phyloP scores from a whole-genome alignment of 495 filamentous ascomycete species.

The Trichoderma orchidacearum region DNA sequence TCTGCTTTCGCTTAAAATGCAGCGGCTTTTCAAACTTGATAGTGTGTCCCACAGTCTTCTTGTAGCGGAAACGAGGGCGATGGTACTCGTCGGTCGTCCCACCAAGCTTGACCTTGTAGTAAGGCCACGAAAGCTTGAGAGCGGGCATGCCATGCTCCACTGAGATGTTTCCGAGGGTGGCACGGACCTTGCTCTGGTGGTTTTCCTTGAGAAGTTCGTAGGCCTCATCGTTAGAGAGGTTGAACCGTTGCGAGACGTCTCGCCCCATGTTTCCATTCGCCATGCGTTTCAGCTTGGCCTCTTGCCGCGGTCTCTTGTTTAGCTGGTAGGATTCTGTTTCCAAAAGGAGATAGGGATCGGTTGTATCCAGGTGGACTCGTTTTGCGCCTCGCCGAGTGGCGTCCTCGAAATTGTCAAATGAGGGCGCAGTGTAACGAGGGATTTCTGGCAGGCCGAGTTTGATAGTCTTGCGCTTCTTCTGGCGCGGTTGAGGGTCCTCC shows the following conservation, averaged over 20 bases:
- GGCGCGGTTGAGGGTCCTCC: conserved; percentile 7
- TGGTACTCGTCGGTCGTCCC: conserved; percentile 81
- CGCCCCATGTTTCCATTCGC: conserved; percentile 40
- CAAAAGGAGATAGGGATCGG: conserved; percentile 77
- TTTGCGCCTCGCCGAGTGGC: conserved; percentile 57
- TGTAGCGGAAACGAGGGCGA: conserved; percentile 53
- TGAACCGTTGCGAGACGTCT: conserved; percentile 66
- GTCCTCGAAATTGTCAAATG: conserved; percentile 40
- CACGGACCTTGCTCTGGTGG: conserved; percentile 86
- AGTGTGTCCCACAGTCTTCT: conserved; percentile 32
- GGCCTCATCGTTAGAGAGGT: conserved; percentile 89
- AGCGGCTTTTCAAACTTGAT: conserved; percentile 46
- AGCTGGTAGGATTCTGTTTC: conserved; percentile 33
- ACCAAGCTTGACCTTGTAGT: conserved; percentile 72
- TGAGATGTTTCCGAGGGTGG: conserved; percentile 68
- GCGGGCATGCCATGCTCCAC: conserved; percentile 90
- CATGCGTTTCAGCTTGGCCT: conserved; percentile 38
- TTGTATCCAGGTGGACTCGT: conserved; percentile 70
- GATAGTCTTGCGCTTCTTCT: conserved; percentile 21
- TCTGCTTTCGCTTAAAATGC: conserved; percentile 67
- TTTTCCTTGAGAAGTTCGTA: conserved; percentile 96
- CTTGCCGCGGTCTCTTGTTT: conserved; percentile 28
- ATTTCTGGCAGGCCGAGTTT: conserved; percentile 26
- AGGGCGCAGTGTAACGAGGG: conserved; percentile 22
- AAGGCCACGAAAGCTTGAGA: conserved; percentile 80